A percentile compares a stretch with the other conserved stretches of the same genome.
Conservation (phyloP, 768 basidiomycete genomes). For the Leucocoprinus birnbaumii region DNA sequence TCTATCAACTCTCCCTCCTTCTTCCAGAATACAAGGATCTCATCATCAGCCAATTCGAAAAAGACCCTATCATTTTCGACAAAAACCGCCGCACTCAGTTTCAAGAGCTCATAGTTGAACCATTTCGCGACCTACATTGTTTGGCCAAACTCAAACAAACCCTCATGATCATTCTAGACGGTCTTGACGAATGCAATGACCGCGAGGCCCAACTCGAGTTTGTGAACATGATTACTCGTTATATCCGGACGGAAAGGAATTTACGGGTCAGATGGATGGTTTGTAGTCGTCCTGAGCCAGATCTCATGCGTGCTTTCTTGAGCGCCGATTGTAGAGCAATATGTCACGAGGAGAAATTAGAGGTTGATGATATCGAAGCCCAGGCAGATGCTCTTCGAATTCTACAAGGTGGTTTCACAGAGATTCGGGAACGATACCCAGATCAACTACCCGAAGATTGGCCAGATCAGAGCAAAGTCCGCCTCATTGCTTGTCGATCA, state of each 20-base stretch:
- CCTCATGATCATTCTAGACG: not conserved
- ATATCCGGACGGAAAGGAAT: not conserved
- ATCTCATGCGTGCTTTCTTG: not conserved
- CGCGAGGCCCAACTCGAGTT: not conserved
- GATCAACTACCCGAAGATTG: not conserved
- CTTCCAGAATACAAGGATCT: not conserved
- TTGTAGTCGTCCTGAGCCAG: not conserved
- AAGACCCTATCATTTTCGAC: not conserved
- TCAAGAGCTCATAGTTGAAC: not conserved
- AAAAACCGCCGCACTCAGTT: not conserved
- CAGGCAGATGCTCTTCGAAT: not conserved
- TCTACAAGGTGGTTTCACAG: not conserved
- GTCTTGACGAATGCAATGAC: not conserved
- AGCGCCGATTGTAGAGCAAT: not conserved
- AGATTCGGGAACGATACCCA: not conserved
- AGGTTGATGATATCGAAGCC: not conserved
- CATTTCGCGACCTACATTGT: not conserved
- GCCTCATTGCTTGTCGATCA: not conserved
- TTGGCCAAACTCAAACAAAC: not conserved
- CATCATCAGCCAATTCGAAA: not conserved
- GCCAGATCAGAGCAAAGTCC: not conserved
- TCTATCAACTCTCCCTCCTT: not conserved
- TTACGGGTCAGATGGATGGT: not conserved
- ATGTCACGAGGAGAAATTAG: not conserved
- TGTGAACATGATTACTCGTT: not conserved